Percentiles rank a stretch among this genome's conserved stretches.
These are phyloP conservation scores for Pontederia crassipes DNA, from an alignment of 176 grass and related monocot genomes.

Conservation along the genomic window DNA sequence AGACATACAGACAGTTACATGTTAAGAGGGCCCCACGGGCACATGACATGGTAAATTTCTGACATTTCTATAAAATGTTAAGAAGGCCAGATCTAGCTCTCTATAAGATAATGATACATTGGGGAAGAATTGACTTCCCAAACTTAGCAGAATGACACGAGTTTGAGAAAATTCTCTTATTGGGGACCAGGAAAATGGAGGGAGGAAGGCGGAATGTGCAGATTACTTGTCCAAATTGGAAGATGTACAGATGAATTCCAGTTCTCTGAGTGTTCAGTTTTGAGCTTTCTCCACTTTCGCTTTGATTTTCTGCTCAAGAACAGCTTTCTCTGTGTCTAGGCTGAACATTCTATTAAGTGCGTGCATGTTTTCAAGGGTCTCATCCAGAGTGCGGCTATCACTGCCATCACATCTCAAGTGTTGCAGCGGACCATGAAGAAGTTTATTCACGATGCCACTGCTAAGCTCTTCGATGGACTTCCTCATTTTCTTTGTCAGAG, in stretches of 20 bases:
- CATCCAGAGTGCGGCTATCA: conserved; percentile 16
- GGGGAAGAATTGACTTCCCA: too few species aligned
- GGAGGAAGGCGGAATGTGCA: too few species aligned
- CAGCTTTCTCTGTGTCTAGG: conserved; percentile 4
- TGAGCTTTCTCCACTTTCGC: conserved; percentile 16
- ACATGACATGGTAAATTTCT: too few species aligned
- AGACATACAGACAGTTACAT: background rate
- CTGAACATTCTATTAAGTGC: conserved; percentile 19
- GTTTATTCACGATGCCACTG: conserved; percentile 13
- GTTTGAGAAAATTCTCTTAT: too few species aligned
- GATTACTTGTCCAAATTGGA: too few species aligned
- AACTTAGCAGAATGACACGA: too few species aligned
- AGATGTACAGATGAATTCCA: too few species aligned
- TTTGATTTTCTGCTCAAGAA: conserved; percentile 21
- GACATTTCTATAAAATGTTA: background rate
- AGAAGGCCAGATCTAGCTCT: conserved; percentile 1
- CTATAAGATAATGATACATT: too few species aligned
- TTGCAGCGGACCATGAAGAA: conserved; percentile 19
- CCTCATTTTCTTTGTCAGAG: conserved; percentile 18
- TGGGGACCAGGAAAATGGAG: too few species aligned
- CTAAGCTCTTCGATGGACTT: conserved; percentile 15
- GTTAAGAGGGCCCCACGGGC: too few species aligned
- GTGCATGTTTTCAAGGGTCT: conserved; percentile 18
- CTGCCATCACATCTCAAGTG: conserved; percentile 22
- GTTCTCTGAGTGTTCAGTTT: background rate